Base-by-base conservation (phyloP, 306 rosid species). In the Oxytropis ochrocephala region DNA sequence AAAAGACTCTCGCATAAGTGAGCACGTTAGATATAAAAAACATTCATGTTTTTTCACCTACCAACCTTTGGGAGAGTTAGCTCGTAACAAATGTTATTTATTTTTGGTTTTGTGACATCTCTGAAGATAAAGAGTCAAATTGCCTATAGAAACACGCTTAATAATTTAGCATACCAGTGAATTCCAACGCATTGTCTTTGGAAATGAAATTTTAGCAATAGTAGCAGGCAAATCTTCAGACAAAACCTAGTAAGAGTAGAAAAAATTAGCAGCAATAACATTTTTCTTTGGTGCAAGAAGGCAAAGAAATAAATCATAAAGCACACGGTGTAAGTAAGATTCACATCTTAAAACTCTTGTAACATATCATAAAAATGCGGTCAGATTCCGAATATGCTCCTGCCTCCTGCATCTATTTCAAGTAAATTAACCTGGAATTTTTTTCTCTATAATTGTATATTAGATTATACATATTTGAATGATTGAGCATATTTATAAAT, bases 141-240 rank as follows among this genome's bases (percentile, higher is more conserved):
- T 39, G 29, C 32, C 33, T 35, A 51, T 5, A 48, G 18, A 69
- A 21, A 47, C 48, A 58, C 46, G 36, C 48, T 38, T 53, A 41
- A 75, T 50, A 46, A 69, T 46, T 30, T 63, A 68, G 49, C 77
- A 27, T 74, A 93, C 98, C 91, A 90, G 90, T 70, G 96, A 88
- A 64, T 88, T 93, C 98, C 97, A 93, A n/a, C 87, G 89, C 98
- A 93, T 90, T 72, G 96, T 85, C 91, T 93, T 93, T 27, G 96
- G 86, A 70, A 93, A 90, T 73, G 98, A 88, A 69, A 93, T 78
- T 80, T 84, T 93, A 16, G 84, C 86, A 81, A 93, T 79, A 11
- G 79, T 61, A 78, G 74, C 78, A 48, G 98, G 93, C 70, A 90
- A 83, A 62, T 90, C 89, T 82, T 86, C 93, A 27, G 93, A 93